Evolutionary conservation across 768 basidiomycete species (phyloP).

Genomic region (Boletus reticuloceps): DNA sequence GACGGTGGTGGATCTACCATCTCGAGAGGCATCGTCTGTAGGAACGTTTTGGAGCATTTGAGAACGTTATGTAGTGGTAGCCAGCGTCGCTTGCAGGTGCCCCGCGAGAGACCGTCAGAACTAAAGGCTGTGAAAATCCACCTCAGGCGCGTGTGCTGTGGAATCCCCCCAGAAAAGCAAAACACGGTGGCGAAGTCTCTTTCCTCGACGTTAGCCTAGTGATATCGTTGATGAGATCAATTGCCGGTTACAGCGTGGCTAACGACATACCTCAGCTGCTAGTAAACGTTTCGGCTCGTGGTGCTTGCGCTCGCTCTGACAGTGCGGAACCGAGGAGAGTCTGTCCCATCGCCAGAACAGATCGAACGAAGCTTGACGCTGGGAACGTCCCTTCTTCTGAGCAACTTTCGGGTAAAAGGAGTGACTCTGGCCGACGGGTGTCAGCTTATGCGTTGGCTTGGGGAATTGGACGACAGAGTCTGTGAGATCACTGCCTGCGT

Average conservation of each 20-base stretch:
- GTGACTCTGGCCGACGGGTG: conserved; percentile 14
- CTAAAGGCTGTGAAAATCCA: background rate
- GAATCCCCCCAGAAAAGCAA: background rate
- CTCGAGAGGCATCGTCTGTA: background rate
- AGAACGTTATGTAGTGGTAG: background rate
- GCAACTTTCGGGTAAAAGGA: conserved; percentile 41
- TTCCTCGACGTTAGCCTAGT: background rate
- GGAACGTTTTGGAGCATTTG: background rate
- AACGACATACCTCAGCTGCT: conserved; percentile 9
- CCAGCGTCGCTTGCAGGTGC: background rate
- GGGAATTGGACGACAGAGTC: too few relatives aligned
- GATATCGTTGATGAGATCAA: background rate
- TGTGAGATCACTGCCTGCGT: background rate
- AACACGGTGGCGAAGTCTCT: background rate
- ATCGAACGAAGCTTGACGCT: conserved; percentile 35
- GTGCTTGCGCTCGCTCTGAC: background rate
- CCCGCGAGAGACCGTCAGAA: background rate
- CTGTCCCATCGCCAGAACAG: conserved; percentile 35
- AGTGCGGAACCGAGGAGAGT: conserved; percentile 24
- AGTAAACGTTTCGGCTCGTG: background rate
- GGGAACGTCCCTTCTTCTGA: conserved; percentile 34
- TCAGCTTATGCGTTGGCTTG: background rate
- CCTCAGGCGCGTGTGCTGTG: background rate
- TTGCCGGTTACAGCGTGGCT: background rate
- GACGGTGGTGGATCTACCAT: background rate